Evolutionary conservation across 169 alveolate species (phyloP), one percentile per base, ranked within the genome.

Genomic region (Plasmodium inui): DNA sequence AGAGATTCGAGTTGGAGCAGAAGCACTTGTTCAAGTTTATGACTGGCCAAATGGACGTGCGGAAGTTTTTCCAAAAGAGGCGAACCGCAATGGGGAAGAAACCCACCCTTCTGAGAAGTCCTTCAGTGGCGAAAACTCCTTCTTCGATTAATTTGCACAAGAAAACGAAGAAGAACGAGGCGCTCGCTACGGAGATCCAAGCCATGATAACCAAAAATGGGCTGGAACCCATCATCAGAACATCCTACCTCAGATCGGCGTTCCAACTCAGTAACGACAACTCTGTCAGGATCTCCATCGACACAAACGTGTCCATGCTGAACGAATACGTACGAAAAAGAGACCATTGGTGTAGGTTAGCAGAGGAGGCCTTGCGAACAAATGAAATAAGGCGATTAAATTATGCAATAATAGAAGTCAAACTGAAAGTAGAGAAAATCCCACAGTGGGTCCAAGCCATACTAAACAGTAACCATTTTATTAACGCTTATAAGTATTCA

Each of bases 191-290:
- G 5, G 97, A 96, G 34, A 94, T 96, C 7, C 97, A 95, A 41
- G 55, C 30, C 70, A 95, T 86, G 72, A 96, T 96, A 32, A 57
- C 80, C 50, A 46, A 91, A 46, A 83, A 94, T 28, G 76, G 82
- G 19, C 72, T 96, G 19, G 97, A 96, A 70, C 98, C 98, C 34
- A 83, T 96, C 86, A 93, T 96, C 44, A 94, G 98, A 50, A 96
- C 98, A 22, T 94, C 97, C 41, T 96, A 96, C 92, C 83, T 95
- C 76, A 83, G 98, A 26, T 95, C 97, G 19, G 98, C 98, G 34
- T 96, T 96, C 92, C 98, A 96, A 76, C 83, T 82, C 61, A 93
- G 94, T 50, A 94, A 95, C 53, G 93, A 91, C 55, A 94, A 93
- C 84, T 84, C 96, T 28, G 94, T 96, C 19, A 83, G 98, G 46